Conservation (phyloP, 2,329 filamentous ascomycete species). For the Beauveria sp. region DNA sequence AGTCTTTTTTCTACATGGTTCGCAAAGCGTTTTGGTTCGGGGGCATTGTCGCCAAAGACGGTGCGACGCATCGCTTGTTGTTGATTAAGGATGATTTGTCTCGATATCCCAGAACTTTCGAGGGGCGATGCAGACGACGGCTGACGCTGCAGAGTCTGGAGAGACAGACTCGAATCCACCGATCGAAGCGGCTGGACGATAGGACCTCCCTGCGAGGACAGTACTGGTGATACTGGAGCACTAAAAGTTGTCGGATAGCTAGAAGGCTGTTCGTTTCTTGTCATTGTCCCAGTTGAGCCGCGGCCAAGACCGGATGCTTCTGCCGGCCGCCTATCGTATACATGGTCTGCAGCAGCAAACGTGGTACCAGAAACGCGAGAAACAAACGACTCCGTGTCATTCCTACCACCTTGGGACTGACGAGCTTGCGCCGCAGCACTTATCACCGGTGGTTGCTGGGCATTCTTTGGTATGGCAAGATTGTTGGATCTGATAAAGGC, state of each 20-base stretch:
- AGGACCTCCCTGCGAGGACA: not conserved
- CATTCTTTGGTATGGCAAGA: slow-evolving; percentile 28
- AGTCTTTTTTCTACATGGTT: slow-evolving; percentile 41
- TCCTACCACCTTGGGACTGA: slow-evolving; percentile 14
- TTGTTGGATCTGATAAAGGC: slow-evolving; percentile 54
- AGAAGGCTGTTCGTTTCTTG: not conserved
- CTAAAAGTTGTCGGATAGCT: not conserved
- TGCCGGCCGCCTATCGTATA: not conserved
- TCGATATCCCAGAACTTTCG: slow-evolving; percentile 24
- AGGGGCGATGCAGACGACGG: slow-evolving; percentile 12
- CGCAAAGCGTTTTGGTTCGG: slow-evolving; percentile 38
- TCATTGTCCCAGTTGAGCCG: slow-evolving; percentile 1
- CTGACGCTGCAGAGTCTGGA: slow-evolving; percentile 17
- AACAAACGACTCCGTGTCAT: slow-evolving; percentile 22
- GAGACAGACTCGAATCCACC: slow-evolving; percentile 14
- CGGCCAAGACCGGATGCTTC: not conserved
- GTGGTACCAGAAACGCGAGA: slow-evolving; percentile 28
- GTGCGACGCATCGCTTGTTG: slow-evolving; percentile 33
- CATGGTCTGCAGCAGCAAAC: slow-evolving; percentile 23
- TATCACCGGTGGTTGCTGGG: slow-evolving; percentile 9
- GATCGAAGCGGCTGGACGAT: not conserved
- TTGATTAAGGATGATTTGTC: slow-evolving; percentile 38
- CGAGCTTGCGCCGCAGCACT: slow-evolving; percentile 18
- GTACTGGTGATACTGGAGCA: not conserved
- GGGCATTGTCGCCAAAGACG: slow-evolving; percentile 30